phyloP scores from a whole-genome alignment of 2,329 filamentous ascomycete genomes.

The Alternaria atra region DNA sequence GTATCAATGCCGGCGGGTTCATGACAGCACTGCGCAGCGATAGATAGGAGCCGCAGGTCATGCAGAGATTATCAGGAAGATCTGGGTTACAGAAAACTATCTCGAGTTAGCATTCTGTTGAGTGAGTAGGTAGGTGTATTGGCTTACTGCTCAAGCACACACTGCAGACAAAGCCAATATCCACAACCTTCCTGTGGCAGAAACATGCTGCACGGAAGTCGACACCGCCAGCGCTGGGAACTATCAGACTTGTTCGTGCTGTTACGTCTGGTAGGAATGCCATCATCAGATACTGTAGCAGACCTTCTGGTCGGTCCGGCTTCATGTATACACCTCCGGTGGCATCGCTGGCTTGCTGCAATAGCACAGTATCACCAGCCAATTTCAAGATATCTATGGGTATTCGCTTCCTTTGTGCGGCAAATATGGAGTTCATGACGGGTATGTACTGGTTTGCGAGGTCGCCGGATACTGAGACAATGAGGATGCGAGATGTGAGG shows the following conservation, averaged over 20 bases:
- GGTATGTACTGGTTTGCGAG: conserved; percentile 92
- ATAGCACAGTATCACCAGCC: conserved; percentile 84
- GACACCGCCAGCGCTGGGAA: conserved; percentile 83
- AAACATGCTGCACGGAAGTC: conserved; percentile 99
- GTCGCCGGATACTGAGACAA: conserved; percentile 89
- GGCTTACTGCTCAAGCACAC: conserved; percentile 84
- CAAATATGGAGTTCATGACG: conserved; percentile 98
- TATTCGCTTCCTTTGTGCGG: conserved; percentile 85
- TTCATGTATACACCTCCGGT: conserved; percentile 76
- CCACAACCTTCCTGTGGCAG: conserved; percentile 89
- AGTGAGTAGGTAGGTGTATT: conserved; percentile 11
- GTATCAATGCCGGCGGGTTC: conserved; percentile 47
- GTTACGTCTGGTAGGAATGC: conserved; percentile 81
- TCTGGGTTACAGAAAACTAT: conserved; percentile 50
- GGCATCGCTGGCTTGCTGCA: conserved; percentile 87
- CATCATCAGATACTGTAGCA: conserved; percentile 95
- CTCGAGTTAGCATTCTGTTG: conserved; percentile 10
- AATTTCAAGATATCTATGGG: conserved; percentile 93
- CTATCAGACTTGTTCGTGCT: conserved; percentile 71
- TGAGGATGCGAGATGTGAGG: conserved; percentile 83
- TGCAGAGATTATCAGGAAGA: conserved; percentile 46
- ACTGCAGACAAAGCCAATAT: conserved; percentile 93
- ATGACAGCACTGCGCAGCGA: conserved; percentile 46
- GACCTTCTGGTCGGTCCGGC: conserved; percentile 62
- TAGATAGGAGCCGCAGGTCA: conserved; percentile 52